Conservation (phyloP, 2,329 filamentous ascomycete species). For the Botrytis deweyae region DNA sequence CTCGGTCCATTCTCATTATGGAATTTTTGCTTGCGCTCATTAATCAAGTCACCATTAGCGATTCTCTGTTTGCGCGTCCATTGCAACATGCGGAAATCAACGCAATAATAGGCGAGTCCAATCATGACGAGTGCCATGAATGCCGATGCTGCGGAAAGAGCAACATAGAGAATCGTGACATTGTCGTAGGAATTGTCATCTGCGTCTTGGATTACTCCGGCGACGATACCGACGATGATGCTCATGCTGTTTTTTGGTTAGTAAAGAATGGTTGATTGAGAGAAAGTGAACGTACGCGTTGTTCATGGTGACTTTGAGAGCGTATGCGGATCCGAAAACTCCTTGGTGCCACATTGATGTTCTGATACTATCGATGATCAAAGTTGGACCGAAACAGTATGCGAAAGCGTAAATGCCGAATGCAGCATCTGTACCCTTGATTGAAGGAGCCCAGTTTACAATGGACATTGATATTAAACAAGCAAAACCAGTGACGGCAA, state of each 20-base stretch:
- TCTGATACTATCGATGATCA: conserved; percentile 60
- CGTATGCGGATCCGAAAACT: conserved; percentile 60
- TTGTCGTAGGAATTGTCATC: conserved; percentile 56
- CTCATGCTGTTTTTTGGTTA: conserved; percentile 48
- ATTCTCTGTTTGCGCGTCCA: conserved; percentile 17
- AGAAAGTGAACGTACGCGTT: conserved; percentile 45
- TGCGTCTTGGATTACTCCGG: conserved; percentile 57
- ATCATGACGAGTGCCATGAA: conserved; percentile 1
- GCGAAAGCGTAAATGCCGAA: conserved; percentile 61
- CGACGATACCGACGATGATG: conserved; percentile 57
- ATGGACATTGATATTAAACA: conserved; percentile 55
- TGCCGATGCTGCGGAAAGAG: not conserved
- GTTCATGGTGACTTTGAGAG: conserved; percentile 61
- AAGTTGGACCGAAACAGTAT: conserved; percentile 53
- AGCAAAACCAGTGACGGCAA: conserved; percentile 48
- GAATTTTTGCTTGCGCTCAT: not conserved
- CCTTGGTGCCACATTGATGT: conserved; percentile 60
- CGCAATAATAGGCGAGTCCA: not conserved
- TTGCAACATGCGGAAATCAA: conserved; percentile 7
- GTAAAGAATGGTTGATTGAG: too few species aligned
- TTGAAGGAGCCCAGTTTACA: conserved; percentile 51
- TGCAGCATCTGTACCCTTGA: conserved; percentile 54
- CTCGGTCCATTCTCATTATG: conserved; percentile 5
- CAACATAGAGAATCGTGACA: conserved; percentile 56
- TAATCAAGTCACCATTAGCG: conserved; percentile 7